phyloP scores from a whole-genome alignment of 345 rosid genomes.

The Dimocarpus longan region DNA sequence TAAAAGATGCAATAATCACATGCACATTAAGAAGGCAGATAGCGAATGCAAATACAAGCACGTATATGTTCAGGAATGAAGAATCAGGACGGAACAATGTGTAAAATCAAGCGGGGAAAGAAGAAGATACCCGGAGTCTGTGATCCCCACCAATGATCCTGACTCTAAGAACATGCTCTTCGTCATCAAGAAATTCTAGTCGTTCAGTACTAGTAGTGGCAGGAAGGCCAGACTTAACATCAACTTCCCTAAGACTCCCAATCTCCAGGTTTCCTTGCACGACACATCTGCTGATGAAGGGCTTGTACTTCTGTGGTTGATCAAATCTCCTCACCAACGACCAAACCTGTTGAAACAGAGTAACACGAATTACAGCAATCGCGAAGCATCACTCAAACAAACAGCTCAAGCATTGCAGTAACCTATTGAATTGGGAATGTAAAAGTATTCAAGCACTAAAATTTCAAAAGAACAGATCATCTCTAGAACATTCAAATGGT shows the following conservation, averaged over 20 bases:
- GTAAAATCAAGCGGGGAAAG: neutral
- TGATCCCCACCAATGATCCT: constrained; percentile 86
- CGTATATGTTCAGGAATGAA: neutral
- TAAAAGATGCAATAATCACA: constrained; percentile 9
- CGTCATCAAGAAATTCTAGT: constrained; percentile 74
- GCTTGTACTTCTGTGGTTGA: constrained; percentile 83
- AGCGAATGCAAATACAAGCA: neutral
- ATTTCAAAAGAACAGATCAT: neutral
- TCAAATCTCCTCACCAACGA: constrained; percentile 83
- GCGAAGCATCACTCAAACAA: neutral
- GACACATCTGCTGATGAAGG: constrained; percentile 71
- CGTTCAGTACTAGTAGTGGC: constrained; percentile 86
- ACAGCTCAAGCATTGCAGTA: neutral
- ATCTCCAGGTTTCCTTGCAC: constrained; percentile 69
- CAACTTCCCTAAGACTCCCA: constrained; percentile 82
- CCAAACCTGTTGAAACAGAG: constrained; percentile 57
- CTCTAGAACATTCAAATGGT: neutral
- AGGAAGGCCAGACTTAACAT: constrained; percentile 81
- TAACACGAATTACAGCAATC: neutral
- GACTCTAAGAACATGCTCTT: constrained; percentile 72
- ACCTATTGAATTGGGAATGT: neutral
- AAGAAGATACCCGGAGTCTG: constrained; percentile 58
- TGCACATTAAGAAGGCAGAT: neutral
- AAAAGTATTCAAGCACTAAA: constrained; percentile 2
- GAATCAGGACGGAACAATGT: neutral